Conservation (phyloP, 306 rosid species). For the Quercus agrifolia region DNA sequence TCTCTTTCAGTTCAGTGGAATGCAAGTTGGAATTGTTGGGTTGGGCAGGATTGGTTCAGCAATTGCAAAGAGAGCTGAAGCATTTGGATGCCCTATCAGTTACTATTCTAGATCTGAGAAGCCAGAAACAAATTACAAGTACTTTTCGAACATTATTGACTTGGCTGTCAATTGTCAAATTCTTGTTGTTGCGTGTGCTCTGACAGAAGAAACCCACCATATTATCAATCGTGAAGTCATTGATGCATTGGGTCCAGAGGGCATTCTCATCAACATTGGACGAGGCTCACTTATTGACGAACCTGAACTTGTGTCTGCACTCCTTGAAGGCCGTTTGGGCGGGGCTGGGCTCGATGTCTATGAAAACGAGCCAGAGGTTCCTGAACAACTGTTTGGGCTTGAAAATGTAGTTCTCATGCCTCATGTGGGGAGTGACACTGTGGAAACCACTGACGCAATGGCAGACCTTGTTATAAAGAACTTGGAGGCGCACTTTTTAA, state of each 20-base stretch:
- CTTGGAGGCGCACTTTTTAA: slow-evolving; percentile 56
- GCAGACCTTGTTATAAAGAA: slow-evolving; percentile 59
- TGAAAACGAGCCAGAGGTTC: slow-evolving; percentile 64
- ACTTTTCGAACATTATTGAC: slow-evolving; percentile 40
- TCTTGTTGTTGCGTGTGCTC: slow-evolving; percentile 52
- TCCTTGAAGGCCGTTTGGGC: slow-evolving; percentile 49
- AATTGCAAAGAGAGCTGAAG: slow-evolving; percentile 61
- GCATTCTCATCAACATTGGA: slow-evolving; percentile 63
- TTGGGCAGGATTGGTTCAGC: slow-evolving; percentile 76
- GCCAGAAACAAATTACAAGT: slow-evolving; percentile 42
- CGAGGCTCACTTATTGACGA: slow-evolving; percentile 52
- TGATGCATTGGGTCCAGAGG: slow-evolving; percentile 60
- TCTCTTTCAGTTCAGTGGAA: slow-evolving; percentile 62
- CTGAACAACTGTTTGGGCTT: slow-evolving; percentile 43
- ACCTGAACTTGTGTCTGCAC: slow-evolving; percentile 54
- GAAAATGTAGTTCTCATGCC: slow-evolving; percentile 63
- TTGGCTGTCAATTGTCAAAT: slow-evolving; percentile 50
- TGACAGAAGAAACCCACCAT: slow-evolving; percentile 53
- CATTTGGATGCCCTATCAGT: slow-evolving; percentile 53
- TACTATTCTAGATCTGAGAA: slow-evolving; percentile 57
- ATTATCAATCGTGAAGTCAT: slow-evolving; percentile 57
- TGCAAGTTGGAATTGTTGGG: slow-evolving; percentile 65
- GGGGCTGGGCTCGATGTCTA: slow-evolving; percentile 83
- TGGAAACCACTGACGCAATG: slow-evolving; percentile 61
- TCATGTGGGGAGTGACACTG: slow-evolving; percentile 61